Conservation (phyloP, 306 rosid genomes). For the Arachis hypogaea region DNA sequence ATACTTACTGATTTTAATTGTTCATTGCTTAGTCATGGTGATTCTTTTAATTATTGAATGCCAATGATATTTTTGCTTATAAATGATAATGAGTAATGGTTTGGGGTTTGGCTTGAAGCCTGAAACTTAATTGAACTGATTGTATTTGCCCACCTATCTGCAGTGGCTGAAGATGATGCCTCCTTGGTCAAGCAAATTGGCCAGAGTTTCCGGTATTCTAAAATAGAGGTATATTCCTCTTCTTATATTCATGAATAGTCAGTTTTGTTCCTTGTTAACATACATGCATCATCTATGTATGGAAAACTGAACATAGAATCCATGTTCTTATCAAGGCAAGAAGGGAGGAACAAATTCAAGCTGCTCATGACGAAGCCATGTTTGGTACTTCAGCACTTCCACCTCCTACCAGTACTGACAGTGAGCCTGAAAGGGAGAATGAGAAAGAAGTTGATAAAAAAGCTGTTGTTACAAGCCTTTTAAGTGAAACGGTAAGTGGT, state of each 20-base stretch:
- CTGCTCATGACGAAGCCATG: slow-evolving; percentile 96
- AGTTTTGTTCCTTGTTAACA: slow-evolving; percentile 23
- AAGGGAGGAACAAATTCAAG: slow-evolving; percentile 76
- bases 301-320: slow-evolving; percentile 25
- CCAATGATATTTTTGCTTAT: slow-evolving; percentile 24
- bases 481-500: slow-evolving; percentile 75
- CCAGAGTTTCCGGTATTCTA: slow-evolving; percentile 89
- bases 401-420: slow-evolving; percentile 48
- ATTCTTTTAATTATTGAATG: slow-evolving; percentile 22
- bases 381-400: slow-evolving; percentile 63
- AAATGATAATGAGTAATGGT: slow-evolving; percentile 17
- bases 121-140: slow-evolving; percentile 35
- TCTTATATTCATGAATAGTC: not conserved
- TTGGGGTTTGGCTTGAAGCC: slow-evolving; percentile 33
- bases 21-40: slow-evolving; percentile 6
- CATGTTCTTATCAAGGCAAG: slow-evolving; percentile 54
- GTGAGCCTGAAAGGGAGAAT: slow-evolving; percentile 60
- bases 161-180: slow-evolving; percentile 90
- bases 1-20: not conserved
- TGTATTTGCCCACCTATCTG: slow-evolving; percentile 26
- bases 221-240: slow-evolving; percentile 61
- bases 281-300: slow-evolving; percentile 15
- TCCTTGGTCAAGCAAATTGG: slow-evolving; percentile 78
- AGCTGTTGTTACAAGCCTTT: slow-evolving; percentile 60
- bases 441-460: slow-evolving; percentile 52